Evolutionary conservation across 192 early-diverging fungal species (phyloP).

Genomic region (Cladochytrium replicatum): DNA sequence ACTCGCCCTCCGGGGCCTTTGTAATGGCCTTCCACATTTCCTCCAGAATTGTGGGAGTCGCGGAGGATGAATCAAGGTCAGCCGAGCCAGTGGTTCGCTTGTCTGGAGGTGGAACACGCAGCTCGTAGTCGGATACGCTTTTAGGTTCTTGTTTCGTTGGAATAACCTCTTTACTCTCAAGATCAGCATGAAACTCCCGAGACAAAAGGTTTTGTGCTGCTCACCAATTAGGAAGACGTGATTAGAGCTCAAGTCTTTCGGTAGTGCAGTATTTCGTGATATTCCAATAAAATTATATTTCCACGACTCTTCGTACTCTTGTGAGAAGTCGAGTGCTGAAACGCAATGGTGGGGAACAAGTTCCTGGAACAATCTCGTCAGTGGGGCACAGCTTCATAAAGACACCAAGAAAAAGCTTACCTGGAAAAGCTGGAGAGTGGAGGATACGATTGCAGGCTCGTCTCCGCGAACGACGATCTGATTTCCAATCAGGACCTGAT

Average conservation of each 20-base stretch:
- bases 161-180: too few relatives aligned
- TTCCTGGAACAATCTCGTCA: background rate
- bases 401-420: background rate
- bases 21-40: background rate
- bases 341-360: slow-evolving; percentile 4
- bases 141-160: too few relatives aligned
- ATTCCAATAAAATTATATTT: slow-evolving; percentile 9
- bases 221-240: background rate
- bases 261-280: background rate
- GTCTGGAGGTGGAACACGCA: too few relatives aligned
- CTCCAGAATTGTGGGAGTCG: too few relatives aligned
- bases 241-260: background rate
- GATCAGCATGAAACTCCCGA: too few relatives aligned
- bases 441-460: background rate
- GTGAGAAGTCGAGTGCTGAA: background rate
- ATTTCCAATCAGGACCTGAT: slow-evolving; percentile 5
- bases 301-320: slow-evolving; percentile 8
- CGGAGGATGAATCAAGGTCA: too few relatives aligned
- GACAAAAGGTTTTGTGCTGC: too few relatives aligned
- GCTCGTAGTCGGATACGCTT: too few relatives aligned
- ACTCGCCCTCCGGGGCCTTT: background rate
- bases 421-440: slow-evolving; percentile 3
- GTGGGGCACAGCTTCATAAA: background rate
- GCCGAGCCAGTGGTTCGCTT: too few relatives aligned
- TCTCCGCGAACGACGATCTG: slow-evolving; percentile 4